Evolutionary conservation across 805 yeast species (phyloP), one percentile per base, ranked within the genome.

Genomic region (Candida stauntonica): DNA sequence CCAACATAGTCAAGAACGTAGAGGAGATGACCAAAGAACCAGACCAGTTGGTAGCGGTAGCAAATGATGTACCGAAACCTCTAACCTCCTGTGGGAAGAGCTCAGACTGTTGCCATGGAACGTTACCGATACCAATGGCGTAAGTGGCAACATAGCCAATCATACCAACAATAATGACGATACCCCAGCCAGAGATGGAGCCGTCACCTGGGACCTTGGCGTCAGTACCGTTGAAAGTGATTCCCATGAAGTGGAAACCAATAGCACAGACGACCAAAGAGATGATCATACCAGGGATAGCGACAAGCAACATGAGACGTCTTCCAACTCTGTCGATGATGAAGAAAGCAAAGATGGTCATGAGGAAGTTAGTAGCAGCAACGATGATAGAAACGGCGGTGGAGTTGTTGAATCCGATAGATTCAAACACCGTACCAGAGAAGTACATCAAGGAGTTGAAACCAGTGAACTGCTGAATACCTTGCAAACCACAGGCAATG

Each of bases 61-160:
- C 88, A 54, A 77, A 81, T 42, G 95, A 86, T 8, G 88, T 80
- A 44, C 98, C 98, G 33, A 87, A 72, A 42, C 96, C 95, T 60
- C 99, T 79, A 24, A 91, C 96, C 45, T 79, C 76, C 70, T 89
- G 95, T 26, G 97, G 93, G 67, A 93, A 88, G 56, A 91, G 68
- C 64, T 91, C 99, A 41, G 91, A 83, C 58, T 93, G 97, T 59
- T 91, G 96, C 99, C 99, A 91, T 40, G 98, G 97, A 39, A 87
- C 93, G 61, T 91, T 89, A 65, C 99, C 99, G 50, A 89, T 86
- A 50, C 98, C 98, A 49, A 86, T 68, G 34, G 97, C 96, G 60
- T 89, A 91, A 38, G 82, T 79, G 3, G 95, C 96, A 32, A 89
- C 96, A 57, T 70, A 93, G 29, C 78, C 60, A 47, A 91, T 86